Percentiles rank a stretch among this genome's conserved stretches.
Conservation (phyloP, 1,284 basidiomycete species). For the Ceraceosorus guamensis region DNA sequence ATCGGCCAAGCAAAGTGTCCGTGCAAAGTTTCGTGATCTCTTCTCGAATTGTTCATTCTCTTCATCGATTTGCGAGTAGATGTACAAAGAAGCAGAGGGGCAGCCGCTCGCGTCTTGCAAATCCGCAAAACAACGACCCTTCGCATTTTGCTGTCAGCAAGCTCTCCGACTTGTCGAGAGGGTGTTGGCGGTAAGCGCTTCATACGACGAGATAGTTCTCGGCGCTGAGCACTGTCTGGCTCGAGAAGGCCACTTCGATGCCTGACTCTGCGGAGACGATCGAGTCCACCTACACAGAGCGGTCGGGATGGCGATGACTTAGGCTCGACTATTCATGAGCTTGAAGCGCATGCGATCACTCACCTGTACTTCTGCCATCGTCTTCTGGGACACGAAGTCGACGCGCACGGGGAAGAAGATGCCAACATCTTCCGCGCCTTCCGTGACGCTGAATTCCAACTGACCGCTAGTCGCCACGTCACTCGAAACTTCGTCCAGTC, state of each 20-base stretch:
- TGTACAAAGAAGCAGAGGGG: no score
- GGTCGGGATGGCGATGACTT: slow-evolving; percentile 9
- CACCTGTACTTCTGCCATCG: slow-evolving; percentile 65
- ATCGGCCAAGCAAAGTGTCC: no score
- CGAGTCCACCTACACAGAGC: slow-evolving; percentile 50
- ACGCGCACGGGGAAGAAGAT: slow-evolving; percentile 90
- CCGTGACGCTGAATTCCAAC: slow-evolving; percentile 74
- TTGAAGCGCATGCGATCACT: slow-evolving; percentile 12
- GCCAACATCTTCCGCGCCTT: slow-evolving; percentile 65
- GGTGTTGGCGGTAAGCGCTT: neutral
- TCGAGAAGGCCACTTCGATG: slow-evolving; percentile 63
- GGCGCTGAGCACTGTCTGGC: slow-evolving; percentile 57
- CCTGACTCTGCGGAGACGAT: slow-evolving; percentile 60
- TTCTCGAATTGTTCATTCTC: no score
- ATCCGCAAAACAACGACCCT: no score
- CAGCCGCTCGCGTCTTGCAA: no score
- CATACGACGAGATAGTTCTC: slow-evolving; percentile 38
- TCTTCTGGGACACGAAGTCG: slow-evolving; percentile 70
- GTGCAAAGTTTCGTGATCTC: no score
- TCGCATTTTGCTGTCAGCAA: no score
- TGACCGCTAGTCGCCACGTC: slow-evolving; percentile 59
- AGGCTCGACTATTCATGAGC: neutral
- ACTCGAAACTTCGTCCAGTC: slow-evolving; percentile 59
- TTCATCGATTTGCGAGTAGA: no score
- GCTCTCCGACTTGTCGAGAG: no score